These are phyloP conservation scores for Aspergillus ruber DNA, from an alignment of 2,329 filamentous ascomycete species.

Conservation along the genomic window DNA sequence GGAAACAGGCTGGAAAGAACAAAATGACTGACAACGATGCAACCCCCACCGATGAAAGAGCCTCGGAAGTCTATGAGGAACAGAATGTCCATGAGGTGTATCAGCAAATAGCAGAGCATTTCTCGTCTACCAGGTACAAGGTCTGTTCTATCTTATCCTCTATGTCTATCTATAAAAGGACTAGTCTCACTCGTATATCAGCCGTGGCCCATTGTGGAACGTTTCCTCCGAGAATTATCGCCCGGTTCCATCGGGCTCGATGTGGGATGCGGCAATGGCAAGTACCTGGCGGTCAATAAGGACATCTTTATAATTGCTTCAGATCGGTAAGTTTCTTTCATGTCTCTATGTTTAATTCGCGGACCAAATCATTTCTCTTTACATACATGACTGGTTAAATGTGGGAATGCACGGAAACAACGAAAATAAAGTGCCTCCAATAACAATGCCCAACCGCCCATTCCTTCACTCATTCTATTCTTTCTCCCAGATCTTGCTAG, in stretches of 20 bases:
- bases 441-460: conserved; percentile 6
- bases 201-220: conserved; percentile 88
- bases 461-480: conserved; percentile 7
- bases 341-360: conserved; percentile 34
- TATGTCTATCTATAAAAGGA: background rate
- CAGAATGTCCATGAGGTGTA: conserved; percentile 89
- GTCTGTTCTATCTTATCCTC: conserved; percentile 33
- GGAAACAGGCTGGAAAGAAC: conserved; percentile 3
- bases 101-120: conserved; percentile 48
- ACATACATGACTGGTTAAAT: background rate
- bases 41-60: background rate
- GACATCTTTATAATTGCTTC: conserved; percentile 74
- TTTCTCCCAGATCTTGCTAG: background rate
- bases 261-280: conserved; percentile 93
- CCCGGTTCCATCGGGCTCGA: conserved; percentile 78
- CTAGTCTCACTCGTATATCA: conserved; percentile 20
- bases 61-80: conserved; percentile 60
- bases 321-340: conserved; percentile 60
- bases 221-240: conserved; percentile 61
- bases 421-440: background rate
- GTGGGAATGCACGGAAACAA: background rate
- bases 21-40: conserved; percentile 3
- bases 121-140: conserved; percentile 55
- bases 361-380: conserved; percentile 9
- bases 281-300: conserved; percentile 78